Evolutionary conservation across 331 rosid genomes (phyloP), one percentile per base, ranked within the genome.

Genomic region (Malus hybrid): DNA sequence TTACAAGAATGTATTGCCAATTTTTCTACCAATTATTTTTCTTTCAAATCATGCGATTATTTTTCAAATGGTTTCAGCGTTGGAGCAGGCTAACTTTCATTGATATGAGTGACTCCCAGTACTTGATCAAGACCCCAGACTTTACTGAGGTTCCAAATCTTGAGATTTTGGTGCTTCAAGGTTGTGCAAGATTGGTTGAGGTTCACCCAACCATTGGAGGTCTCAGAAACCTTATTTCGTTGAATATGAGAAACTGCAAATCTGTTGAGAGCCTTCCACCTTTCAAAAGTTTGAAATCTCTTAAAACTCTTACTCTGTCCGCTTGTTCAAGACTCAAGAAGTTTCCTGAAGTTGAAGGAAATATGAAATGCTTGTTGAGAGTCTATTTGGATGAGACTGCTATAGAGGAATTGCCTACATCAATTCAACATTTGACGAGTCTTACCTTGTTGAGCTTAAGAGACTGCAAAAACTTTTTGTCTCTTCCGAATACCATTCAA

Each of bases 331-430:
- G 30, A 28, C 74, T 80, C 4, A 13, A 24, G 30, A 70, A 71
- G 4, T 66, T 76, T 71, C 77, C 81, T 1, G 26, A 70, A 18
- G 44, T 66, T 52, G 13, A n/a, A 32, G 77, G 69, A 18, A 57
- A 65, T 14, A 63, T 71, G 80, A 15, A 33, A 6, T 1, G 16
- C 18, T 53, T 80, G 50, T 2, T 6, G 16, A 26, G 53, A 26
- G 52, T 74, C 39, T 1, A 62, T 62, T 15, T 74, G 16, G 79
- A 68, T 26, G 68, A 36, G 39, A 79, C 79, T 12, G 70, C 66
- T 1, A 61, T 79, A 9, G 18, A 36, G 33, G 55, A 71, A 66
- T 20, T 78, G 24, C 71, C 75, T 62, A 29, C 36, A 71, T 71
- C 77, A 32, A 18, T 71, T 20, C 53, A 36, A 52, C 30, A 0